These are phyloP conservation scores for Dothistroma septosporum DNA, from an alignment of 2,329 filamentous ascomycete genomes.

Conservation along the genomic window DNA sequence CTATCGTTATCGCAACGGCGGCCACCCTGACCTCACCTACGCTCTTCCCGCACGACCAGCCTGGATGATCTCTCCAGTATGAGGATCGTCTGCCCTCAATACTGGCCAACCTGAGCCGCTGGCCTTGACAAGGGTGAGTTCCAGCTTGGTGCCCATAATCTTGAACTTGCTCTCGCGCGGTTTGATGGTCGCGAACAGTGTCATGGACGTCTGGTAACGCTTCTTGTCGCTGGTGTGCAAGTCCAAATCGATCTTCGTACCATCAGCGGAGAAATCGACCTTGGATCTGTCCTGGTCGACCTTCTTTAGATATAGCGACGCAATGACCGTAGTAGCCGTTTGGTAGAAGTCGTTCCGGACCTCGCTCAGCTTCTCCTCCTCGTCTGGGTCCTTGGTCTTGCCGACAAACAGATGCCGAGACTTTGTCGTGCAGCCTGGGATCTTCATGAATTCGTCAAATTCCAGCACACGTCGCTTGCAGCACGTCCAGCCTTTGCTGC, in stretches of 20 bases:
- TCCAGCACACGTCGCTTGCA: constrained; percentile 93
- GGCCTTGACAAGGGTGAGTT: constrained; percentile 68
- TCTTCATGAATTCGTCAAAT: constrained; percentile 97
- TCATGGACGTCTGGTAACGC: constrained; percentile 69
- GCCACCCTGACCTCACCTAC: constrained; percentile 11
- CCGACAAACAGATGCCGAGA: constrained; percentile 79
- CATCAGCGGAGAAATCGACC: constrained; percentile 60
- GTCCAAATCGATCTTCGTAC: constrained; percentile 65
- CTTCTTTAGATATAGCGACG: constrained; percentile 93
- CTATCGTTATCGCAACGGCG: not conserved
- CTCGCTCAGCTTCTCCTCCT: constrained; percentile 72
- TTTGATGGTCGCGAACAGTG: constrained; percentile 74
- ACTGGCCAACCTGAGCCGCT: constrained; percentile 82
- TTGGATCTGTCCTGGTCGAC: constrained; percentile 77
- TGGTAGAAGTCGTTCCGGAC: constrained; percentile 97
- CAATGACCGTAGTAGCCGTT: constrained; percentile 77
- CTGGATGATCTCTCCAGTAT: constrained; percentile 79
- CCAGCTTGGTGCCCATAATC: constrained; percentile 84
- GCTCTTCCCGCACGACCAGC: constrained; percentile 69
- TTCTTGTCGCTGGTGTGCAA: constrained; percentile 83
- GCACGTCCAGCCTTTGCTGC: constrained; percentile 95
- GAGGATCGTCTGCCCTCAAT: constrained; percentile 70
- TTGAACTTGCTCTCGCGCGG: constrained; percentile 70
- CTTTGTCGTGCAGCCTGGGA: constrained; percentile 84
- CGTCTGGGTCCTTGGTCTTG: constrained; percentile 53